Percentiles rank a stretch among this genome's conserved stretches.
These are phyloP conservation scores for Hortiboletus rubellus DNA, from an alignment of 1,284 basidiomycete genomes.

Conservation along the genomic window DNA sequence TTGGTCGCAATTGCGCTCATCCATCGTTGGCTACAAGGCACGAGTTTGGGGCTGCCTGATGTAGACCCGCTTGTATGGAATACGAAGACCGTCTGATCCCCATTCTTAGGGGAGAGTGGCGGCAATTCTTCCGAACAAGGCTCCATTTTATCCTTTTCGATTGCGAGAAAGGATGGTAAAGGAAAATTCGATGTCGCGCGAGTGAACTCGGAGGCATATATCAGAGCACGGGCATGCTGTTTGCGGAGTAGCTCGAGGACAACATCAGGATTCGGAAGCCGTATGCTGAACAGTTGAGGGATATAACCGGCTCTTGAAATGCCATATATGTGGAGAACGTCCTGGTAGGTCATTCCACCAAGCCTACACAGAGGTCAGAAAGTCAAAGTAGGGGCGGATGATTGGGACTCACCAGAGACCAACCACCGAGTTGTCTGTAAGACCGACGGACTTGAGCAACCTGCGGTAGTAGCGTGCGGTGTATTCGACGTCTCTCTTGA, in stretches of 20 bases:
- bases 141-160: conserved; percentile 42
- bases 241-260: conserved; percentile 61
- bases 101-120: conserved; percentile 40
- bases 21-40: conserved; percentile 66
- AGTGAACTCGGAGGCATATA: conserved; percentile 55
- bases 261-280: conserved; percentile 66
- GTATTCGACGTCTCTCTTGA: conserved; percentile 53
- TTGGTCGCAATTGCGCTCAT: conserved; percentile 56
- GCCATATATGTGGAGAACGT: conserved; percentile 69
- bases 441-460: conserved; percentile 42
- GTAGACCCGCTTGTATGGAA: conserved; percentile 78
- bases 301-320: conserved; percentile 70
- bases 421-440: conserved; percentile 56
- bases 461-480: conserved; percentile 57
- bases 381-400: conserved; percentile 1
- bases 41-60: conserved; percentile 71
- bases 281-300: conserved; percentile 70
- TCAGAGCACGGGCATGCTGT: conserved; percentile 58
- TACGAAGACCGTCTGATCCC: conserved; percentile 57
- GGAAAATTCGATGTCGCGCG: conserved; percentile 41
- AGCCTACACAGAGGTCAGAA: conserved; percentile 46
- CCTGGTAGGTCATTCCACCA: conserved; percentile 63
- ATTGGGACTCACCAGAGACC: conserved; percentile 58
- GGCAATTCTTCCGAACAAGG: conserved; percentile 44
- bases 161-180: conserved; percentile 48